Conservation (phyloP, 345 rosid genomes). For the Pugionium cornutum region DNA sequence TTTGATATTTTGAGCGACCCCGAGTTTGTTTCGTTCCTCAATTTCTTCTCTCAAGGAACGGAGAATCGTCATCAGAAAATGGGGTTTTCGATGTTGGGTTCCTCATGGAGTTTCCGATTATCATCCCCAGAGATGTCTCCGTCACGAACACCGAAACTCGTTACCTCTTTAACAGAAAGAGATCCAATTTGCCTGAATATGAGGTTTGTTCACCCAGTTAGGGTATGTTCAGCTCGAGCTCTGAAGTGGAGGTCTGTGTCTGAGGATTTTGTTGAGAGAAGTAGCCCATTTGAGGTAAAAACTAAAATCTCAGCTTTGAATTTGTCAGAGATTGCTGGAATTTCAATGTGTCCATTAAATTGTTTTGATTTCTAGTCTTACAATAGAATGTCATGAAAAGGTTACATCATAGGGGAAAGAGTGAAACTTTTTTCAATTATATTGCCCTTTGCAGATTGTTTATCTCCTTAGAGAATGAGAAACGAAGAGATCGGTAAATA, state of each 20-base stretch:
- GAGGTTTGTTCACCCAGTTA: slow-evolving; percentile 30
- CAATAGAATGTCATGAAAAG: too few species aligned
- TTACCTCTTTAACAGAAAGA: slow-evolving; percentile 33
- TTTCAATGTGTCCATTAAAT: too few species aligned
- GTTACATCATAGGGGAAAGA: too few species aligned
- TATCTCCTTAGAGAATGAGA: too few species aligned
- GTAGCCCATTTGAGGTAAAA: slow-evolving; percentile 75
- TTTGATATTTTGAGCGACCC: slow-evolving; percentile 2
- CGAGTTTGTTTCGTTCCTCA: background rate
- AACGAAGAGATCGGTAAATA: too few species aligned
- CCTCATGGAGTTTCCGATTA: slow-evolving; percentile 43
- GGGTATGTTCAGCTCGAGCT: slow-evolving; percentile 31
- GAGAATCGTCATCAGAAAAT: slow-evolving; percentile 14
- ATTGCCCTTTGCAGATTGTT: too few species aligned
- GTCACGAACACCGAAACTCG: slow-evolving; percentile 31
- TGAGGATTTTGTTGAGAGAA: slow-evolving; percentile 61
- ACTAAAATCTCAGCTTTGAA: too few species aligned
- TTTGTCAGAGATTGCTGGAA: too few species aligned
- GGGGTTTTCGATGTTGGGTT: slow-evolving; percentile 52
- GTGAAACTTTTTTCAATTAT: too few species aligned
- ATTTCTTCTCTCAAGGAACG: background rate
- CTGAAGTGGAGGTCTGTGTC: slow-evolving; percentile 44
- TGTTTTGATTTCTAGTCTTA: too few species aligned
- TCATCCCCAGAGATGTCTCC: slow-evolving; percentile 29
- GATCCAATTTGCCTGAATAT: slow-evolving; percentile 28